A percentile compares a stretch with the other conserved stretches of the same genome.
Conservation (phyloP, 2,329 filamentous ascomycete species). For the Epichloe bromicola region DNA sequence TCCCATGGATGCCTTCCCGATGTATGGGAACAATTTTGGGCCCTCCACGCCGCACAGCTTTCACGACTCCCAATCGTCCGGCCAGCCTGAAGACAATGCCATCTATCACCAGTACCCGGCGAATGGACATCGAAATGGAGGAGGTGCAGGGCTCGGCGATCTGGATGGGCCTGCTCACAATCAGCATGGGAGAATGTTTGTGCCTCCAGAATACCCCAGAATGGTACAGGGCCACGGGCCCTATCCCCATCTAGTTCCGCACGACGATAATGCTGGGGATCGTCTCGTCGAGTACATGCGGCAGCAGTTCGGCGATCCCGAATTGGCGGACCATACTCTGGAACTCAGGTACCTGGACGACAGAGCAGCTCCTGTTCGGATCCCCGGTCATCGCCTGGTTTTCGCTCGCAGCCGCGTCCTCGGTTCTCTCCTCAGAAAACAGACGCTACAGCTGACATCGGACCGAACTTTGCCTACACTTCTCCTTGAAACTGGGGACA, state of each 20-base stretch:
- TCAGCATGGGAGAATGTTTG: constrained; percentile 18
- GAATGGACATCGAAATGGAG: constrained; percentile 26
- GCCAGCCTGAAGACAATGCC: constrained; percentile 31
- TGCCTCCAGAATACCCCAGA: constrained; percentile 17
- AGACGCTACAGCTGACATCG: constrained; percentile 17
- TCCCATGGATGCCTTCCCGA: constrained; percentile 21
- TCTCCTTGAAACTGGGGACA: constrained; percentile 35
- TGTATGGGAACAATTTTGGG: constrained; percentile 29
- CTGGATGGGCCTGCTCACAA: constrained; percentile 16
- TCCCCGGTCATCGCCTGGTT: constrained; percentile 42
- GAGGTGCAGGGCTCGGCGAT: constrained; percentile 14
- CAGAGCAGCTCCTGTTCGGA: constrained; percentile 24
- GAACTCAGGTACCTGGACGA: constrained; percentile 32
- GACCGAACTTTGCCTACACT: constrained; percentile 15
- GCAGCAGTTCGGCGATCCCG: constrained; percentile 19
- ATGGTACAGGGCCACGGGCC: constrained; percentile 21
- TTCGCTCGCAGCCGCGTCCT: constrained; percentile 35
- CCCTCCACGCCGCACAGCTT: constrained; percentile 48
- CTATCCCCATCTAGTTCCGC: constrained; percentile 15
- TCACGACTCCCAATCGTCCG: constrained; percentile 47
- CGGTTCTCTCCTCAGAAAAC: constrained; percentile 14
- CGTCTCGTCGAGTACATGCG: constrained; percentile 27
- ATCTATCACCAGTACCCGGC: constrained; percentile 27
- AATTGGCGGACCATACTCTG: constrained; percentile 31
- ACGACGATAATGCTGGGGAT: constrained; percentile 19